phyloP scores from a whole-genome alignment of 805 yeast species.

The Nakazawaea wickerhamii region DNA sequence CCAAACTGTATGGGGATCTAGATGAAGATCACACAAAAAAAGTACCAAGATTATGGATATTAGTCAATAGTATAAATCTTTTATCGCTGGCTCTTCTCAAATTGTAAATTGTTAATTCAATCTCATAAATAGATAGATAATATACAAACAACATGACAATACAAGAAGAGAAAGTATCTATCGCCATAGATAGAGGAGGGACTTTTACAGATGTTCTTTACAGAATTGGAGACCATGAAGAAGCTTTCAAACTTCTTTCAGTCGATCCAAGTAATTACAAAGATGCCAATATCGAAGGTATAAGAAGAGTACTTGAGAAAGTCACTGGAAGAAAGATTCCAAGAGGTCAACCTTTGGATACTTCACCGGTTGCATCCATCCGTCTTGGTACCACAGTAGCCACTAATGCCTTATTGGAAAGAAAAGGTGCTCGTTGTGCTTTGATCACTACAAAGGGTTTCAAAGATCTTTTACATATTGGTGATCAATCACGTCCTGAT shows the following conservation, averaged over 20 bases:
- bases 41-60: neutral
- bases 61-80: neutral
- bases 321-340: conserved; percentile 26
- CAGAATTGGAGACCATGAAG: conserved; percentile 32
- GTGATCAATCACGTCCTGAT: conserved; percentile 41
- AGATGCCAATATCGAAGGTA: conserved; percentile 42
- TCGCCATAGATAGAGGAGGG: conserved; percentile 13
- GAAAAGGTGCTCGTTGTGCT: conserved; percentile 39
- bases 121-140: neutral
- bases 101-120: neutral
- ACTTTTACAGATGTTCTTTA: conserved; percentile 37
- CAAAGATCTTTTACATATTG: conserved; percentile 37
- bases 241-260: conserved; percentile 35
- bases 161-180: conserved; percentile 2
- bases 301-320: conserved; percentile 32
- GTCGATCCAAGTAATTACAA: conserved; percentile 35
- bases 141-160: conserved; percentile 2
- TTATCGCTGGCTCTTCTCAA: neutral
- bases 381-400: conserved; percentile 42
- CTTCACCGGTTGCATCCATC: conserved; percentile 30
- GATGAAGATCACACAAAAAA: neutral
- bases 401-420: conserved; percentile 40
- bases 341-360: conserved; percentile 19
- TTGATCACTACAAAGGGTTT: conserved; percentile 40
- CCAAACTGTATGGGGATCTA: neutral